Conservation (phyloP, 768 basidiomycete genomes). For the Hemileccinum impolitum region DNA sequence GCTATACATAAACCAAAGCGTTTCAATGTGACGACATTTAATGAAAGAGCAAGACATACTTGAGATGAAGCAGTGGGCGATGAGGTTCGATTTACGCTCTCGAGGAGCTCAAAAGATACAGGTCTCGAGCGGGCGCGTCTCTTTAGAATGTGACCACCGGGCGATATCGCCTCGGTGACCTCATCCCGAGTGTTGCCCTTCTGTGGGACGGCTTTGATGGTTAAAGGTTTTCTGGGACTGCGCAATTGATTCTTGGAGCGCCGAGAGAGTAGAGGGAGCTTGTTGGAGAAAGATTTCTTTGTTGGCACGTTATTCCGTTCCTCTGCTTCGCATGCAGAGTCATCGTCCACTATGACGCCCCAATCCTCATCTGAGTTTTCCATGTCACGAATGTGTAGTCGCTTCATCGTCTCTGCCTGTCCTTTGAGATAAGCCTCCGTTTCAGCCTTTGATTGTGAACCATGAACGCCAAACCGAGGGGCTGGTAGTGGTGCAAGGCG, state of each 20-base stretch:
- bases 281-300: slow-evolving; percentile 34
- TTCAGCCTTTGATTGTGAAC: slow-evolving; percentile 35
- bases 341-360: slow-evolving; percentile 39
- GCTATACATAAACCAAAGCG: slow-evolving; percentile 3
- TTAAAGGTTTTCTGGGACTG: slow-evolving; percentile 28
- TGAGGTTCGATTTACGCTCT: slow-evolving; percentile 43
- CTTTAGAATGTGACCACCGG: slow-evolving; percentile 73
- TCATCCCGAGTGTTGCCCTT: slow-evolving; percentile 50
- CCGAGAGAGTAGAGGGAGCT: slow-evolving; percentile 21
- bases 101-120: slow-evolving; percentile 61
- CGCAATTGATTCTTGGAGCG: slow-evolving; percentile 26
- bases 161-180: slow-evolving; percentile 67
- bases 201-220: slow-evolving; percentile 26
- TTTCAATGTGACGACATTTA: slow-evolving; percentile 1
- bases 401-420: slow-evolving; percentile 65
- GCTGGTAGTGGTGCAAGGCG: slow-evolving; percentile 34
- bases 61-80: slow-evolving; percentile 38
- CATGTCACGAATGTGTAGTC: slow-evolving; percentile 57
- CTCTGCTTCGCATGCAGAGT: slow-evolving; percentile 51
- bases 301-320: slow-evolving; percentile 34
- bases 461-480: slow-evolving; percentile 27
- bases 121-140: slow-evolving; percentile 72
- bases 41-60: slow-evolving; percentile 6
- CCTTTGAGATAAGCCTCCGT: slow-evolving; percentile 39
- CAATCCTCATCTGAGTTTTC: slow-evolving; percentile 46